Conservation (phyloP, 192 early-diverging fungal genomes). For the Linnemannia elongata region DNA sequence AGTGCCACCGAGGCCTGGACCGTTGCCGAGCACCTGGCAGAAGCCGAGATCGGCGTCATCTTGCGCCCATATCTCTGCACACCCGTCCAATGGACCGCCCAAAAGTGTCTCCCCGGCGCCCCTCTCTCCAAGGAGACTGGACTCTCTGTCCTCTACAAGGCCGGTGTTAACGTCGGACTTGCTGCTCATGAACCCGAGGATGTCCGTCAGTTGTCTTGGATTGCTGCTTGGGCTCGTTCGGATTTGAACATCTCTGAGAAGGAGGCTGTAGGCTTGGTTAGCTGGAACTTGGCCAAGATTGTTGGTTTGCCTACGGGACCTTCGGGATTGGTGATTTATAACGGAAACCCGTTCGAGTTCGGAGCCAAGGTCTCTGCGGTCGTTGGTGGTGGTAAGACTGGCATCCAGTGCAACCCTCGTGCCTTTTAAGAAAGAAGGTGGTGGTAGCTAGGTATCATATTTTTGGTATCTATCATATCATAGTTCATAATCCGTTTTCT, state of each 20-base stretch:
- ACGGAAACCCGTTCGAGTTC: conserved; percentile 76
- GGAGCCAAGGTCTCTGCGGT: conserved; percentile 67
- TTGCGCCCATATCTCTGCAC: conserved; percentile 74
- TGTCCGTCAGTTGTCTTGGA: conserved; percentile 79
- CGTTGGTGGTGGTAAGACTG: conserved; percentile 67
- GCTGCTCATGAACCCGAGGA: conserved; percentile 65
- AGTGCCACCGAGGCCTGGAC: conserved; percentile 79
- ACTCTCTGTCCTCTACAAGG: conserved; percentile 64
- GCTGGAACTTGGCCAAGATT: conserved; percentile 79
- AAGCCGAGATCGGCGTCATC: conserved; percentile 72
- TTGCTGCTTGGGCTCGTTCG: conserved; percentile 79
- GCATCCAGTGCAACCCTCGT: conserved; percentile 54
- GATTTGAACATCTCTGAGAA: conserved; percentile 62
- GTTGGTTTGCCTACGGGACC: conserved; percentile 61
- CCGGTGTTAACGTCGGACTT: conserved; percentile 73
- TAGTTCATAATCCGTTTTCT: too few relatives aligned
- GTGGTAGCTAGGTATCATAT: too few relatives aligned
- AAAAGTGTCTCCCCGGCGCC: conserved; percentile 70
- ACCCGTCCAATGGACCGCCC: conserved; percentile 70
- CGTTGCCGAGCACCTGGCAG: conserved; percentile 69
- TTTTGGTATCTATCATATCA: too few relatives aligned
- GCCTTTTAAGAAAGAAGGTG: conserved; percentile 19
- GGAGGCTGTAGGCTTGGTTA: conserved; percentile 78
- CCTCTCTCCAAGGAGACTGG: conserved; percentile 66
- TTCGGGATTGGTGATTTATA: conserved; percentile 71